Evolutionary conservation across 1,284 basidiomycete genomes (phyloP).

Genomic region (Melampsora abietis-canadensis): DNA sequence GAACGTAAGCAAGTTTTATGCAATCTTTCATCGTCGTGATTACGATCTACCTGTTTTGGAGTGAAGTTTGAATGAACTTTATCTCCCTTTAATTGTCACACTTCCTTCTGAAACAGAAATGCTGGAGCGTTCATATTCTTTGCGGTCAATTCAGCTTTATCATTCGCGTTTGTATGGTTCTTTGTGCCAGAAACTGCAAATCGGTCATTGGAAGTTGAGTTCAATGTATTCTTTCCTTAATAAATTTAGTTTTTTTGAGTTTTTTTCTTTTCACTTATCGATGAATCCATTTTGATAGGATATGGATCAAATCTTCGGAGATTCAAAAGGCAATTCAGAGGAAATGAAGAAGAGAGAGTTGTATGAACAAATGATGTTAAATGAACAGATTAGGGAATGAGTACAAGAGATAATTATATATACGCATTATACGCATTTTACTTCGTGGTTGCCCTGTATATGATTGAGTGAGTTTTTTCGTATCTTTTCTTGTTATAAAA

Average conservation of each 20-base stretch:
- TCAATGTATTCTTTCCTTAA: neutral
- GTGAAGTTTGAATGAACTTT: neutral
- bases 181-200: slow-evolving; percentile 45
- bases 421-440: too few species aligned
- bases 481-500: too few species aligned
- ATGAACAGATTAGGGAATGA: slow-evolving; percentile 8
- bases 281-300: neutral
- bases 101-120: neutral
- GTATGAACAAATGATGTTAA: slow-evolving; percentile 6
- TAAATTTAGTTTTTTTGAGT: neutral
- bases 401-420: too few species aligned
- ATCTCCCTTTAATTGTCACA: neutral
- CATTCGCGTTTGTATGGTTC: slow-evolving; percentile 42
- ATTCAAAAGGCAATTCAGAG: slow-evolving; percentile 12
- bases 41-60: neutral
- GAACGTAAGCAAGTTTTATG: slow-evolving; percentile 21
- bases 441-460: too few species aligned
- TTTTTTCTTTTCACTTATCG: neutral
- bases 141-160: slow-evolving; percentile 40
- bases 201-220: slow-evolving; percentile 30
- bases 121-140: slow-evolving; percentile 46
- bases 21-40: neutral
- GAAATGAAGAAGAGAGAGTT: slow-evolving; percentile 10
- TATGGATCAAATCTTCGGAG: slow-evolving; percentile 43
- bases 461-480: too few species aligned